Conservation (phyloP, 441 rosid species). For the Populus hybrid region DNA sequence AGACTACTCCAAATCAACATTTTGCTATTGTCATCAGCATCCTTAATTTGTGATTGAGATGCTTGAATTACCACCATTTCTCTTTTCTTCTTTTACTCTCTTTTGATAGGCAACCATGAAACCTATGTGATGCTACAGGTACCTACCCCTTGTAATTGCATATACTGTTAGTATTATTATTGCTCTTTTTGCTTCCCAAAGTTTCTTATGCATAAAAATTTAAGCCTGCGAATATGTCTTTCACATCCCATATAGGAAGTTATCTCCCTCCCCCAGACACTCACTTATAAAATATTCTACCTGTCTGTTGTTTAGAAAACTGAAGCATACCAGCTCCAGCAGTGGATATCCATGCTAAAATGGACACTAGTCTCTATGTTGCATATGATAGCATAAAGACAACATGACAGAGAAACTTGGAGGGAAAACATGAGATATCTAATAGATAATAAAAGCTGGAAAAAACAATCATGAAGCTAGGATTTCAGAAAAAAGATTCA, state of each 20-base stretch:
- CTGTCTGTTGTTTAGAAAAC: background rate
- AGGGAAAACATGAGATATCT: background rate
- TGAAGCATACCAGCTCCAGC: background rate
- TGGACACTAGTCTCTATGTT: conserved; percentile 4
- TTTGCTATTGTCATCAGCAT: background rate
- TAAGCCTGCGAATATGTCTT: background rate
- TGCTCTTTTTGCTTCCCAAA: background rate
- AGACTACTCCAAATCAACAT: background rate
- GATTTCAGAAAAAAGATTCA: conserved; percentile 5
- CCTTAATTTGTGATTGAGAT: background rate
- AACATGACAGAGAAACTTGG: conserved; percentile 11
- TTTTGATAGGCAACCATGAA: background rate
- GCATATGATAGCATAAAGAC: conserved; percentile 9
- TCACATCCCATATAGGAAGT: background rate
- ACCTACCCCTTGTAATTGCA: background rate
- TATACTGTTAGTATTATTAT: background rate
- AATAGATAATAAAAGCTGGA: conserved; percentile 18
- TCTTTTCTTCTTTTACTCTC: background rate
- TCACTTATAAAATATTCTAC: background rate
- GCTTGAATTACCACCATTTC: background rate
- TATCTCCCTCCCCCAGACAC: background rate
- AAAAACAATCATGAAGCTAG: conserved; percentile 9
- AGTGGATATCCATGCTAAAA: background rate
- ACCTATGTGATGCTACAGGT: background rate
- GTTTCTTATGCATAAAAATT: background rate